phyloP scores from a whole-genome alignment of 1,139 yeast species.

The Nakaseomyces kungkrabaensis region DNA sequence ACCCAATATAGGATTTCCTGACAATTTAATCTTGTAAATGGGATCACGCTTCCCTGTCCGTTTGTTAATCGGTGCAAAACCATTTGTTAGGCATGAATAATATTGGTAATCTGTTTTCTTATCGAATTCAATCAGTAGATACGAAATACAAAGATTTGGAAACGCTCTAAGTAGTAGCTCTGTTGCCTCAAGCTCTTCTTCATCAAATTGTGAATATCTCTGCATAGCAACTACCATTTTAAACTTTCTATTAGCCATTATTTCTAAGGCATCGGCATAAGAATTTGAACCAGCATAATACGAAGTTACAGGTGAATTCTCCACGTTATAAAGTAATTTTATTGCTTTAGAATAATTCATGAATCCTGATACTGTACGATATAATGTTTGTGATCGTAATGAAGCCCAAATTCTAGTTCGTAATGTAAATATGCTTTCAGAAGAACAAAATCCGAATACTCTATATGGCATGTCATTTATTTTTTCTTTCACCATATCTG shows the following conservation, averaged over 20 bases:
- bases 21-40: conserved; percentile 46
- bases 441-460: conserved; percentile 59
- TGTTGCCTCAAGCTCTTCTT: conserved; percentile 45
- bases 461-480: conserved; percentile 57
- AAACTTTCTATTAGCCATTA: conserved; percentile 55
- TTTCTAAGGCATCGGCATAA: conserved; percentile 35
- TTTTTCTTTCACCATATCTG: conserved; percentile 32
- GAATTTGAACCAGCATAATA: neutral
- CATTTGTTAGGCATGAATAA: conserved; percentile 58
- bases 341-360: conserved; percentile 62
- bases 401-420: conserved; percentile 81
- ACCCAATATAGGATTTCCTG: conserved; percentile 83
- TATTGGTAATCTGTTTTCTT: conserved; percentile 31
- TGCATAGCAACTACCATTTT: conserved; percentile 66
- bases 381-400: conserved; percentile 64
- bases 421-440: conserved; percentile 49
- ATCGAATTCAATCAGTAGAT: conserved; percentile 38
- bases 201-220: conserved; percentile 41
- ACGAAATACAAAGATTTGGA: conserved; percentile 53
- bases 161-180: conserved; percentile 49
- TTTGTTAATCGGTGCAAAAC: conserved; percentile 34
- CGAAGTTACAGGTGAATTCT: conserved; percentile 39
- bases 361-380: conserved; percentile 70
- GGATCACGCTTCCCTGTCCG: conserved; percentile 37
- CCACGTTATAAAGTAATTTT: conserved; percentile 53